These are phyloP conservation scores for Podaxis carcinomalis DNA, from an alignment of 768 basidiomycete genomes.

Conservation along the genomic window DNA sequence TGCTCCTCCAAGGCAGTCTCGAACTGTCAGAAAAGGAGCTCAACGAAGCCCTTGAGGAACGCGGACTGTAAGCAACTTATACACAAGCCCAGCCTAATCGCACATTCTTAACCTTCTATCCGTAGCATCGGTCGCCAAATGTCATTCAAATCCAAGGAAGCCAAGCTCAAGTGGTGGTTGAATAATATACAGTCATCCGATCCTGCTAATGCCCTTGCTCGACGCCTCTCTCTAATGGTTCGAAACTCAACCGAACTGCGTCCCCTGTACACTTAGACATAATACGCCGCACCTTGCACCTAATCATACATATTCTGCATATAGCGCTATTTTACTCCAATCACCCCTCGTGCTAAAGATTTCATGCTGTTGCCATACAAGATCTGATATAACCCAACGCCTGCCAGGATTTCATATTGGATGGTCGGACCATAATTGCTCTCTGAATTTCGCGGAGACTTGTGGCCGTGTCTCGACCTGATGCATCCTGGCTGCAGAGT, in stretches of 20 bases:
- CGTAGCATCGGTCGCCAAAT: conserved; percentile 34
- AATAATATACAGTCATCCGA: conserved; percentile 35
- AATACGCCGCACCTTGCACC: conserved; percentile 4
- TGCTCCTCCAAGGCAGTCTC: conserved; percentile 48
- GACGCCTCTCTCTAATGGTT: conserved; percentile 48
- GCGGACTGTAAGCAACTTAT: conserved; percentile 60
- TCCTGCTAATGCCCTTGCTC: conserved; percentile 35
- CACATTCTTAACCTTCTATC: neutral
- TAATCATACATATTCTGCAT: conserved; percentile 5
- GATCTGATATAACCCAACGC: conserved; percentile 52
- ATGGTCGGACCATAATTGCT: conserved; percentile 60
- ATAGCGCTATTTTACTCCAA: neutral
- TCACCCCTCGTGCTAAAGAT: neutral
- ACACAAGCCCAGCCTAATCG: neutral
- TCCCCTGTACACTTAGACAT: conserved; percentile 7
- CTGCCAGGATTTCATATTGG: conserved; percentile 49
- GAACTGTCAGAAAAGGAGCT: conserved; percentile 52
- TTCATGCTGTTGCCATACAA: conserved; percentile 2
- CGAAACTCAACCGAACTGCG: neutral
- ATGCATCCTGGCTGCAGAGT: conserved; percentile 20
- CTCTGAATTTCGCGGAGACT: conserved; percentile 52
- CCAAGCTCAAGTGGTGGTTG: conserved; percentile 64
- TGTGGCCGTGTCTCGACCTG: conserved; percentile 14
- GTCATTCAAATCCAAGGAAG: conserved; percentile 39
- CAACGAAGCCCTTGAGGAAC: conserved; percentile 64